Percentiles rank a stretch among this genome's conserved stretches.
Conservation (phyloP, 352 stramenopile species). For the Phytophthora pini region DNA sequence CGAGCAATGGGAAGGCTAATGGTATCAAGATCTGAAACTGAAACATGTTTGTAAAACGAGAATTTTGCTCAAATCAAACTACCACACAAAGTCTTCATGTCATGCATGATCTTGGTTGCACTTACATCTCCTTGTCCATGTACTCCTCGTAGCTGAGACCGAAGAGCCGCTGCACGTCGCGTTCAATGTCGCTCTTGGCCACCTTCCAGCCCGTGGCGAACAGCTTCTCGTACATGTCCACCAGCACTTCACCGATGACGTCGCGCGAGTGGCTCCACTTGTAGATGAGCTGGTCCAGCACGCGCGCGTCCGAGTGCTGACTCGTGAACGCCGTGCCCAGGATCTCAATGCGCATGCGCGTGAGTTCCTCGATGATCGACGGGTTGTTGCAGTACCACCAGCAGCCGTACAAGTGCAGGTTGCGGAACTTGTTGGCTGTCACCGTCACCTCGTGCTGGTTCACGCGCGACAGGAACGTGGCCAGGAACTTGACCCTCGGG, state of each 20-base stretch:
- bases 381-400: slow-evolving; percentile 98
- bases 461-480: slow-evolving; percentile 93
- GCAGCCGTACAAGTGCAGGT: slow-evolving; percentile 95
- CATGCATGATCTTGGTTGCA: too few relatives aligned
- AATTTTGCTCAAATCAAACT: too few relatives aligned
- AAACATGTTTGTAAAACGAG: too few relatives aligned
- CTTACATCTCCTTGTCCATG: slow-evolving; percentile 73
- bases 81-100: too few relatives aligned
- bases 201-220: slow-evolving; percentile 85
- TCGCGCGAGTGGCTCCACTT: slow-evolving; percentile 94
- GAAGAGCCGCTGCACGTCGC: slow-evolving; percentile 89
- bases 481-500: slow-evolving; percentile 93
- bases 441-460: slow-evolving; percentile 96
- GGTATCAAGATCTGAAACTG: too few relatives aligned
- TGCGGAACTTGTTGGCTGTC: slow-evolving; percentile 94
- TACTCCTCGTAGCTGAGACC: slow-evolving; percentile 94
- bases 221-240: slow-evolving; percentile 91
- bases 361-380: slow-evolving; percentile 91
- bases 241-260: slow-evolving; percentile 89
- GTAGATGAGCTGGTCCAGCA: slow-evolving; percentile 95
- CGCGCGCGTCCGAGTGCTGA: slow-evolving; percentile 94
- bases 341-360: slow-evolving; percentile 93
- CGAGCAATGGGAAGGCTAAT: too few relatives aligned
- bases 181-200: slow-evolving; percentile 81
- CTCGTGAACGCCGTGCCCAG: slow-evolving; percentile 94